phyloP scores from a whole-genome alignment of 805 yeast species.

The Blastobotrys muscicola region DNA sequence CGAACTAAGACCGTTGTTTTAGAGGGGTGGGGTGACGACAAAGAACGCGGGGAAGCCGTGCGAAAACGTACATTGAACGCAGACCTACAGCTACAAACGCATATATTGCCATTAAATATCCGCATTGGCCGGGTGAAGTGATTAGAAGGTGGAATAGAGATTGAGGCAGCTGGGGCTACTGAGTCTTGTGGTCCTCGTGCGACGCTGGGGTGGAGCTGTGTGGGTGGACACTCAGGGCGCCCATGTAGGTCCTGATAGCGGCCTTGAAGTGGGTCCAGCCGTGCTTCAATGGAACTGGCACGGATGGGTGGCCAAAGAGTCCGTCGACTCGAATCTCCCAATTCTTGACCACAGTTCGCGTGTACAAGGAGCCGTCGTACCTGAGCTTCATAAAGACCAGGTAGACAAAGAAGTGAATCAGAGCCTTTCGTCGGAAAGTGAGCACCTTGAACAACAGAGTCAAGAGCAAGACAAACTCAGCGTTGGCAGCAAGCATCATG shows the following conservation, averaged over 20 bases:
- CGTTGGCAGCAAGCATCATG: conserved; percentile 48
- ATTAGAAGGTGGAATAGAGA: too few species aligned
- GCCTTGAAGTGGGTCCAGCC: conserved; percentile 42
- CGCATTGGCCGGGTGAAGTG: too few species aligned
- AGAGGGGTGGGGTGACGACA: too few species aligned
- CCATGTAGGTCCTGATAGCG: background rate
- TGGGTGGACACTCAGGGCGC: background rate
- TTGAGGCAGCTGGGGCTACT: too few species aligned
- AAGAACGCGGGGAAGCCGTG: too few species aligned
- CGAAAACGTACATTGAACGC: too few species aligned
- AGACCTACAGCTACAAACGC: too few species aligned
- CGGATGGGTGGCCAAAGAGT: conserved; percentile 41
- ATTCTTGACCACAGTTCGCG: conserved; percentile 56
- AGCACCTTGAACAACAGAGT: conserved; percentile 23
- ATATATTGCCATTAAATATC: too few species aligned
- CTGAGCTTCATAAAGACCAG: conserved; percentile 63
- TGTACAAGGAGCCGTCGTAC: conserved; percentile 64
- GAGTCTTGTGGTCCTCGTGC: too few species aligned
- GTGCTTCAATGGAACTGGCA: conserved; percentile 41
- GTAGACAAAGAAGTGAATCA: conserved; percentile 41
- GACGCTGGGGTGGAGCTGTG: too few species aligned
- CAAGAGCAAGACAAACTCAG: conserved; percentile 37
- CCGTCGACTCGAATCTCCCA: conserved; percentile 63
- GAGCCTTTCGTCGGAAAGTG: conserved; percentile 53
- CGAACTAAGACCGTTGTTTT: too few species aligned